Conservation (phyloP, 495 filamentous ascomycete genomes). For the Trichoderma gamsii region DNA sequence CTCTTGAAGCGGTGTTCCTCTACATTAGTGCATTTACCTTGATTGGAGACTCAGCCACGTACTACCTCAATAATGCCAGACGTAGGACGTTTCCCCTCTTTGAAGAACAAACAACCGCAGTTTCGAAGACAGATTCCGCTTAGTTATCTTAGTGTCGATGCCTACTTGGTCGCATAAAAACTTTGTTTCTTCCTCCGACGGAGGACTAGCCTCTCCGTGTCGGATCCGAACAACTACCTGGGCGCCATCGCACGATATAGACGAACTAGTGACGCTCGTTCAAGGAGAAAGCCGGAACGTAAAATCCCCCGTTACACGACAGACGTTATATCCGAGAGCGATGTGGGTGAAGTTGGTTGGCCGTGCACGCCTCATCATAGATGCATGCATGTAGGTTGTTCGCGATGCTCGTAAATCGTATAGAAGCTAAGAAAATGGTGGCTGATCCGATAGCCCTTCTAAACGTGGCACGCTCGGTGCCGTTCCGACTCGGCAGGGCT, state of each 20-base stretch:
- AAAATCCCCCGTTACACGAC: neutral
- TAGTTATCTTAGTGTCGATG: neutral
- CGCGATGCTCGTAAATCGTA: neutral
- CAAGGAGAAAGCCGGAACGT: neutral
- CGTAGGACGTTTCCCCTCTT: neutral
- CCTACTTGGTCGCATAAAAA: neutral
- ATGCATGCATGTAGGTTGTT: neutral
- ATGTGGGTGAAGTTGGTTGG: neutral
- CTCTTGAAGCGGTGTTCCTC: no score
- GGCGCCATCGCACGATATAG: neutral
- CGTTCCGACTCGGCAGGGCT: neutral
- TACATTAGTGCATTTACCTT: conserved; percentile 23
- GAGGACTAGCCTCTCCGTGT: neutral
- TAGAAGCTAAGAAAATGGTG: neutral
- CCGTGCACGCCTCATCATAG: neutral
- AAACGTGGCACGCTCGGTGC: neutral
- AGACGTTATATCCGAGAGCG: neutral
- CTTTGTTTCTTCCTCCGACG: neutral
- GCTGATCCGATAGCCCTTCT: neutral
- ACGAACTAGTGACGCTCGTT: neutral
- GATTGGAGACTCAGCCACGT: neutral
- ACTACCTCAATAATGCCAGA: neutral
- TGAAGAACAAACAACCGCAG: neutral
- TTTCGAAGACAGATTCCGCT: neutral
- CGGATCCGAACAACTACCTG: neutral